phyloP scores from a whole-genome alignment of 2,329 filamentous ascomycete genomes.

The Chaetothyriales sp. region DNA sequence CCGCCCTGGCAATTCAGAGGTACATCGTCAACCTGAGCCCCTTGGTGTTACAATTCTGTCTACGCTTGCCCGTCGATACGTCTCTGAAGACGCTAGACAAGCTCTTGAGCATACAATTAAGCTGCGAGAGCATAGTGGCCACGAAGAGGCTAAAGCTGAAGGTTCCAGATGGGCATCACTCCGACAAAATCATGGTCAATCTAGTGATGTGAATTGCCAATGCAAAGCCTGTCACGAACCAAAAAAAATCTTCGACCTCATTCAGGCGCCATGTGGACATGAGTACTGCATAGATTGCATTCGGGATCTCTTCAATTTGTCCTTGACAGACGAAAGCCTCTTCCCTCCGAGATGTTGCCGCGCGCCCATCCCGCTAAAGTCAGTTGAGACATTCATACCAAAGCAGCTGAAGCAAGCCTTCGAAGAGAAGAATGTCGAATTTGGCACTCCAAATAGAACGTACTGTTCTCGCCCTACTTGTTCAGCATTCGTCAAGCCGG shows the following conservation, averaged over 20 bases:
- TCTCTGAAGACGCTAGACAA: conserved; percentile 1
- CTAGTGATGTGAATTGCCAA: background rate
- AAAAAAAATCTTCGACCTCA: conserved; percentile 19
- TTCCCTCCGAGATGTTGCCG: conserved; percentile 45
- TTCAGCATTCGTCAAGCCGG: conserved; percentile 33
- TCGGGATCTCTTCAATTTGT: conserved; percentile 28
- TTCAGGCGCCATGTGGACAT: conserved; percentile 26
- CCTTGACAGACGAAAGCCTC: conserved; percentile 36
- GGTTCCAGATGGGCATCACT: background rate
- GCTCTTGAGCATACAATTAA: background rate
- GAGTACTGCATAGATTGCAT: conserved; percentile 42
- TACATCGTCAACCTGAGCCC: conserved; percentile 1
- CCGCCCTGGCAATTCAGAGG: background rate
- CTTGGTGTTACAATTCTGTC: conserved; percentile 1
- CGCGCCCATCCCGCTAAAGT: conserved; percentile 27
- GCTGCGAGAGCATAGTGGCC: background rate
- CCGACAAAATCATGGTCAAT: background rate
- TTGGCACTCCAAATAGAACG: conserved; percentile 33
- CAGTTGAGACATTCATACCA: conserved; percentile 26
- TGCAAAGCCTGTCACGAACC: conserved; percentile 22
- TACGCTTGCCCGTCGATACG: conserved; percentile 2
- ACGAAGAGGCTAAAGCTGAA: background rate
- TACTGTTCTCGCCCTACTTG: conserved; percentile 39
- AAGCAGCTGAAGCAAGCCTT: conserved; percentile 26
- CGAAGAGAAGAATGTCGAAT: conserved; percentile 36